Conservation (phyloP, 2,329 filamentous ascomycete genomes). For the Fusarium sp. region DNA sequence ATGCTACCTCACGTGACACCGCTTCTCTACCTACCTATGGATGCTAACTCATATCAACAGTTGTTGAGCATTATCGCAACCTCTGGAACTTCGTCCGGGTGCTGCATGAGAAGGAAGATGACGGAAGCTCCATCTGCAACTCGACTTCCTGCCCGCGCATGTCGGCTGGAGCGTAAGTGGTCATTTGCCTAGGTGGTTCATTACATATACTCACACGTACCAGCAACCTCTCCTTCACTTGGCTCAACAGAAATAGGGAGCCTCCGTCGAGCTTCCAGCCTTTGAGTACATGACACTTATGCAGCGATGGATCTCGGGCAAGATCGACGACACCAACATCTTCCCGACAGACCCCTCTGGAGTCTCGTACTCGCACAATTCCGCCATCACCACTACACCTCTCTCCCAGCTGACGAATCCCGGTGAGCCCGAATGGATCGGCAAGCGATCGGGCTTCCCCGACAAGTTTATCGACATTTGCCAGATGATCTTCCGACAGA, state of each 20-base stretch:
- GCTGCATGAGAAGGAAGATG: conserved; percentile 86
- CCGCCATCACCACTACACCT: conserved; percentile 68
- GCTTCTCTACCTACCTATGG: background rate
- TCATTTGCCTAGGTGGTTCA: background rate
- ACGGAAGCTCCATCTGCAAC: conserved; percentile 85
- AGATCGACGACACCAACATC: conserved; percentile 89
- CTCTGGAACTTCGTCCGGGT: conserved; percentile 91
- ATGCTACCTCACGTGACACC: conserved; percentile 8
- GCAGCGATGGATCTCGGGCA: conserved; percentile 96
- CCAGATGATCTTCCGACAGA: conserved; percentile 95
- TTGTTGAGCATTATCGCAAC: conserved; percentile 92
- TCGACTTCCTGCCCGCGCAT: conserved; percentile 87
- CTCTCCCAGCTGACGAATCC: conserved; percentile 72
- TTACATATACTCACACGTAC: conserved; percentile 20
- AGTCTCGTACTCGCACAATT: conserved; percentile 74
- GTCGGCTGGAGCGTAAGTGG: conserved; percentile 89
- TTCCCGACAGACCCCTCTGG: conserved; percentile 88
- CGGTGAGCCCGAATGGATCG: conserved; percentile 81
- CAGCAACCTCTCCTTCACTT: conserved; percentile 94
- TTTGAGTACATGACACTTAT: conserved; percentile 95
- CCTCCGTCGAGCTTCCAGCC: conserved; percentile 93
- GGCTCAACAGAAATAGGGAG: conserved; percentile 88
- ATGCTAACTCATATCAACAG: conserved; percentile 56
- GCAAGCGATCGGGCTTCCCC: conserved; percentile 93
- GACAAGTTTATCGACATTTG: conserved; percentile 90